Percentiles rank a stretch among this genome's conserved stretches.
Evolutionary conservation across 169 alveolate genomes (phyloP).

Genomic region (Perkinsus chesapeaki): DNA sequence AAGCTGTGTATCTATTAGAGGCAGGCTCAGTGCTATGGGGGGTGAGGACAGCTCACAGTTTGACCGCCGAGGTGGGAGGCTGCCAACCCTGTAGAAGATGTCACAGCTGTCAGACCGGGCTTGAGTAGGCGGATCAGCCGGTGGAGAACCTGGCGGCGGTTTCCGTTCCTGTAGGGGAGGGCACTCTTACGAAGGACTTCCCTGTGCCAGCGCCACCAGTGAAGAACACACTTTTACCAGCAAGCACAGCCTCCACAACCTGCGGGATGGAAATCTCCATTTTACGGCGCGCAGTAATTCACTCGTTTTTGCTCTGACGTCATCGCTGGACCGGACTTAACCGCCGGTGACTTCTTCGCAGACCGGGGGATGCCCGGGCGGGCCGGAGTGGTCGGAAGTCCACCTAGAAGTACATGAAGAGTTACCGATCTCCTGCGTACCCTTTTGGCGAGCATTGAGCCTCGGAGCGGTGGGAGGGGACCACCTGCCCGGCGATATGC

Average conservation of each 20-base stretch:
- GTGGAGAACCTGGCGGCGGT: neutral
- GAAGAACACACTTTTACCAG: neutral
- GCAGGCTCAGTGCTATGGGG: neutral
- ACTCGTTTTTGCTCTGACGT: neutral
- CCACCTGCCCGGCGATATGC: neutral
- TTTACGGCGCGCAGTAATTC: neutral
- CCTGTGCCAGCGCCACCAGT: neutral
- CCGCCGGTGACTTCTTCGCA: neutral
- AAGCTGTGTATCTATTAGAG: neutral
- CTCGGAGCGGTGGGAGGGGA: neutral
- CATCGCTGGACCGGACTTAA: neutral
- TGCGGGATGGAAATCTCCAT: neutral
- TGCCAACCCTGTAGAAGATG: slow-evolving; percentile 5
- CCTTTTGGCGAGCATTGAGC: neutral
- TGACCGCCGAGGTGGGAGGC: slow-evolving; percentile 11
- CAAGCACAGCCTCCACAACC: neutral
- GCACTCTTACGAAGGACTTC: neutral
- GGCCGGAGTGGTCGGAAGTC: neutral
- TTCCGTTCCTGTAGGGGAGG: neutral
- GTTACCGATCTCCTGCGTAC: neutral
- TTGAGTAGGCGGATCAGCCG: neutral
- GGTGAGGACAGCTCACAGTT: neutral
- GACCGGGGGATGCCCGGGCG: neutral
- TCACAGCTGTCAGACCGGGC: neutral
- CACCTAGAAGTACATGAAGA: neutral